Evolutionary conservation across 2,329 filamentous ascomycete species (phyloP), one percentile per base, ranked within the genome.

Genomic region (Zelopaecilomyces penicillatus): DNA sequence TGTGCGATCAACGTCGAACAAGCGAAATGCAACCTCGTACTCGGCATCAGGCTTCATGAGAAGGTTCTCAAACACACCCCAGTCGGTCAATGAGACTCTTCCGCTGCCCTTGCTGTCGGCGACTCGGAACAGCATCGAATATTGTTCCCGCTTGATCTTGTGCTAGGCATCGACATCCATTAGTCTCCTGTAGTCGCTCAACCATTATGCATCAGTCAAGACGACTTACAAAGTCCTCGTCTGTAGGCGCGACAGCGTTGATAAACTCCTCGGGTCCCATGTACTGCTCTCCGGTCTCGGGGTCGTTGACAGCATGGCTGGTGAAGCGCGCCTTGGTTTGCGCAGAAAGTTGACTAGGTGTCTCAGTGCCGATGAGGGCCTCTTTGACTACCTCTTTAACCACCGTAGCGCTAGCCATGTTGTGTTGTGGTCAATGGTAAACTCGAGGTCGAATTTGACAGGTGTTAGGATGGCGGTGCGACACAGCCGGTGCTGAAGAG

Each of bases 81-180:
- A 98, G 69, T 98, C 93, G 48, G 81, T 73, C 44, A 97, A 70
- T 55, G 71, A 85, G 55, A 98, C 74, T 56, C 78, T 82, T 51
- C 90, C 90, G 37, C 73, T 73, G 54, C 74, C 77, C 53, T 79
- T 80, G 56, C 87, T 81, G 66, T 98, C 93, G 57, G 93, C 93
- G 47, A 98, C 85, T 52, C 76, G 74, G 68, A 98, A 98, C 39
- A 98, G 85, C 59, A 98, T 85, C 42, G 83, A 83, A 68, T 96
- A 98, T 65, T 97, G 93, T 57, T 95, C 86, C 55, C 91, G 83
- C 69, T 89, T 87, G 73, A 98, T 97, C 68, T 98, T 98, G 74
- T 95, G 90, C 91, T 97, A 61, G 54, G 41, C 8, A 28, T 11
- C 35, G 9, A 26, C 5, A 30, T 11, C 19, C 30, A 32, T 36